Evolutionary conservation across 2,329 filamentous ascomycete genomes (phyloP).

Genomic region (Ustilaginoidea virens): DNA sequence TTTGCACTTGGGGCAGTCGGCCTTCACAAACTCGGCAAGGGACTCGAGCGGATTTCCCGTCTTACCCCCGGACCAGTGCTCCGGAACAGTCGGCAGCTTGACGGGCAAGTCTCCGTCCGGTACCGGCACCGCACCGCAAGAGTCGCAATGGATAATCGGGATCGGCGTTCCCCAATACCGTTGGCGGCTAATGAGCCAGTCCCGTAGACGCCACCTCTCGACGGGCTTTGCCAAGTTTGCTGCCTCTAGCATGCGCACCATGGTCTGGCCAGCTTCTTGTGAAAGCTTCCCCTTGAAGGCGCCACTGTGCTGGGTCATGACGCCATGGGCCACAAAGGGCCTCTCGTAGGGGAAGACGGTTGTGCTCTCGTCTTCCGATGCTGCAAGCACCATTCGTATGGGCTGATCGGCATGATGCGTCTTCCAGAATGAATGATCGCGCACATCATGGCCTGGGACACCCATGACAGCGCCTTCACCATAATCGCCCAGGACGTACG

Average conservation of each 20-base stretch:
- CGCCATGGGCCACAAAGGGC: constrained; percentile 50
- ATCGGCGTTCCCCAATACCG: constrained; percentile 87
- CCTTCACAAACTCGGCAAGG: constrained; percentile 59
- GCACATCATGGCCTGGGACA: constrained; percentile 68
- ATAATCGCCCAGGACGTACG: constrained; percentile 75
- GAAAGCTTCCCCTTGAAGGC: constrained; percentile 50
- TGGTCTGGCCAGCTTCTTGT: constrained; percentile 40
- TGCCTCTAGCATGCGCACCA: constrained; percentile 40
- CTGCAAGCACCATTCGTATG: constrained; percentile 46
- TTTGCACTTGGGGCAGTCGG: constrained; percentile 58
- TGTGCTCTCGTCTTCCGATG: constrained; percentile 31
- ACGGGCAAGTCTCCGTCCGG: constrained; percentile 65
- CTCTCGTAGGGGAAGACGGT: constrained; percentile 29
- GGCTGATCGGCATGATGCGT: constrained; percentile 46
- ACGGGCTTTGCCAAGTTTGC: constrained; percentile 43
- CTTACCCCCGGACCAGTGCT: constrained; percentile 52
- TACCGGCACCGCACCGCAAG: constrained; percentile 67
- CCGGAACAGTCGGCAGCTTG: constrained; percentile 50
- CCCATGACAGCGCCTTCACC: constrained; percentile 86
- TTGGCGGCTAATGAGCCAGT: constrained; percentile 88
- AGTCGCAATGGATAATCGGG: constrained; percentile 67
- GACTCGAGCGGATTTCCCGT: constrained; percentile 64
- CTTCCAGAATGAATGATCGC: constrained; percentile 70
- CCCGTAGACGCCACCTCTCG: constrained; percentile 66
- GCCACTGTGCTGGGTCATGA: constrained; percentile 51